Base-by-base conservation (phyloP, 139 green algal species). In the Chloropicon primus region DNA sequence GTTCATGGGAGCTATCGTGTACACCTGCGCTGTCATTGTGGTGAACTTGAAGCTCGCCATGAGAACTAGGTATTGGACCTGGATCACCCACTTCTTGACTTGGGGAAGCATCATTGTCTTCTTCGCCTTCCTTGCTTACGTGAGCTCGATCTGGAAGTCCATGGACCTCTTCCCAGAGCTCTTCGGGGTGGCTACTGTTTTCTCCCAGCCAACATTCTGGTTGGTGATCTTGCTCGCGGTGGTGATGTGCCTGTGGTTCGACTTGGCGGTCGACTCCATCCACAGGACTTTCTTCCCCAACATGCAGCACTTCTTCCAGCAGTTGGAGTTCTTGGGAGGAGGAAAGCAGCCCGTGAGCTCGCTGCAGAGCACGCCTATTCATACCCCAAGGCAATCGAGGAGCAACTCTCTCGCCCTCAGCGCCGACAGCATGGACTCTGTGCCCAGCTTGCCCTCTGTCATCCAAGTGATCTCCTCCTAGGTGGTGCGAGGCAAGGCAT, bases 1-100 rank as follows among this genome's bases (percentile, higher is more conserved):
- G 74, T 81, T 90, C 80, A 83, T 81, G 25, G 89, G 89, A 21
- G 53, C 86, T 1, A 81, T 86, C 24, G 86, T 92, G 81, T 93
- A 89, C 83, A 88, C 74, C 28, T 80, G 79, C 26, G 87, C 91
- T 27, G 54, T 93, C 10, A 25, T 92, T 54, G 90, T 85, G 17
- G 86, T 93, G 71, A 87, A 92, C 80, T 76, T 91, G 28, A 81
- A 93, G 84, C 78, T 88, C 21, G 72, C 75, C 5, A 62, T 62
- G 41, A 5, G 41, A 17, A 62, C 41, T 5, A 62, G 41, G 41
- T 62, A 62, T 17, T 62, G 41, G 41, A 62, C 41, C 17, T 62
- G 41, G 41, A 62, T 62, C 41, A 62, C 41, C 41, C 41, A 62
- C 41, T 62, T 62, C 41, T 62, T 62, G 41, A 62, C 41, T 17